phyloP scores from a whole-genome alignment of 1,284 basidiomycete genomes.

The Xerocomus amazonicus region DNA sequence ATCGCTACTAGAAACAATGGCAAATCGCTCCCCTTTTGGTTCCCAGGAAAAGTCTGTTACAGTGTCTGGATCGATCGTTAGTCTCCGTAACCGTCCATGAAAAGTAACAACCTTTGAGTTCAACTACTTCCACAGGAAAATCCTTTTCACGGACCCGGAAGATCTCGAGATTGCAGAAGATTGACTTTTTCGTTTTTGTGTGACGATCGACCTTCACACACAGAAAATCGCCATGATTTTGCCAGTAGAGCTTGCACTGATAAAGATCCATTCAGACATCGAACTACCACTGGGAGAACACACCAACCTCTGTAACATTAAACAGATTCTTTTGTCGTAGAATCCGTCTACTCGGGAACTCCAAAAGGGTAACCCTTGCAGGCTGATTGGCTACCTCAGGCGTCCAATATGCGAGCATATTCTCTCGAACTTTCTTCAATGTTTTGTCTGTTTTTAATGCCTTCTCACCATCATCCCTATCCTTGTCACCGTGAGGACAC shows the following conservation, averaged over 20 bases:
- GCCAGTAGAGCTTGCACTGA: conserved; percentile 98
- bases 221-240: conserved; percentile 98
- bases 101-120: conserved; percentile 75
- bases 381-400: conserved; percentile 97
- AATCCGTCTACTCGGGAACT: conserved; percentile 82
- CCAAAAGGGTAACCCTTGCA: conserved; percentile 90
- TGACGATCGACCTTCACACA: conserved; percentile 99
- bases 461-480: conserved; percentile 71
- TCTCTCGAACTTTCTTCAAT: conserved; percentile 72
- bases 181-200: conserved; percentile 99
- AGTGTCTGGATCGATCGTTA: conserved; percentile 60
- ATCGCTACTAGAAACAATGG: conserved; percentile 92
- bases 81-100: conserved; percentile 3
- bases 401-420: conserved; percentile 97
- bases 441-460: conserved; percentile 47
- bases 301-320: conserved; percentile 90
- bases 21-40: conserved; percentile 93
- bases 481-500: conserved; percentile 92
- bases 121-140: conserved; percentile 96
- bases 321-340: conserved; percentile 97
- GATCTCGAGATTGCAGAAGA: conserved; percentile 98
- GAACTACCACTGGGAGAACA: not conserved
- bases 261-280: conserved; percentile 1
- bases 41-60: conserved; percentile 99
- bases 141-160: conserved; percentile 98